Percentiles rank a stretch among this genome's conserved stretches.
These are phyloP conservation scores for Phytophthora quininea DNA, from an alignment of 352 stramenopile species.

Conservation along the genomic window DNA sequence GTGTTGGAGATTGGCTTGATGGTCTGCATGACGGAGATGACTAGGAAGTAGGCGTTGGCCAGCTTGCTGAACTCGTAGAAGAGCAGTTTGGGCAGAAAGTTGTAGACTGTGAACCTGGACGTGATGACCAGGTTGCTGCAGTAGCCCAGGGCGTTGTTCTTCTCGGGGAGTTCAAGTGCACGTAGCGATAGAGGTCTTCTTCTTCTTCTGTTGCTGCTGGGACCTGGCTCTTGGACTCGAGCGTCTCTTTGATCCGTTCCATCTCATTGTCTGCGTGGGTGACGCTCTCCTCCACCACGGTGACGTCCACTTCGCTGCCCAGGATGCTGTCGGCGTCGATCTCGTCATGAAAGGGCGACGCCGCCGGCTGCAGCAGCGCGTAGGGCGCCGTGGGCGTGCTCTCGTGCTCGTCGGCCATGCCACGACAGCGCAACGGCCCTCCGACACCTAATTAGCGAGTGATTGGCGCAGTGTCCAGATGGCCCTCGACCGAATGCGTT, in stretches of 20 bases:
- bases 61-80: constrained; percentile 92
- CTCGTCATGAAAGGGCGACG: constrained; percentile 21
- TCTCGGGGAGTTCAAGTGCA: constrained; percentile 75
- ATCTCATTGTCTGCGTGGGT: constrained; percentile 28
- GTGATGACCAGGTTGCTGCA: constrained; percentile 87
- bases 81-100: constrained; percentile 91
- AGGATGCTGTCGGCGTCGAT: constrained; percentile 36
- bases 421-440: background rate
- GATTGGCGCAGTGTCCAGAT: background rate
- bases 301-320: constrained; percentile 35
- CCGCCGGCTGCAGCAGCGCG: constrained; percentile 19
- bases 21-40: constrained; percentile 92
- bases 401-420: constrained; percentile 12
- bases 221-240: background rate
- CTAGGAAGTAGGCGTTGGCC: constrained; percentile 94
- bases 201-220: constrained; percentile 15
- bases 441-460: background rate
- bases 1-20: constrained; percentile 94
- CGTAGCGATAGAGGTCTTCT: constrained; percentile 61
- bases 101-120: constrained; percentile 91
- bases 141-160: constrained; percentile 67
- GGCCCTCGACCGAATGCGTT: too few species aligned
- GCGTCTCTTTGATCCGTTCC: background rate
- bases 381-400: constrained; percentile 33
- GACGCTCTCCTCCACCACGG: constrained; percentile 26